These are phyloP conservation scores for Xylaria arbuscula DNA, from an alignment of 2,329 filamentous ascomycete species.

Conservation along the genomic window DNA sequence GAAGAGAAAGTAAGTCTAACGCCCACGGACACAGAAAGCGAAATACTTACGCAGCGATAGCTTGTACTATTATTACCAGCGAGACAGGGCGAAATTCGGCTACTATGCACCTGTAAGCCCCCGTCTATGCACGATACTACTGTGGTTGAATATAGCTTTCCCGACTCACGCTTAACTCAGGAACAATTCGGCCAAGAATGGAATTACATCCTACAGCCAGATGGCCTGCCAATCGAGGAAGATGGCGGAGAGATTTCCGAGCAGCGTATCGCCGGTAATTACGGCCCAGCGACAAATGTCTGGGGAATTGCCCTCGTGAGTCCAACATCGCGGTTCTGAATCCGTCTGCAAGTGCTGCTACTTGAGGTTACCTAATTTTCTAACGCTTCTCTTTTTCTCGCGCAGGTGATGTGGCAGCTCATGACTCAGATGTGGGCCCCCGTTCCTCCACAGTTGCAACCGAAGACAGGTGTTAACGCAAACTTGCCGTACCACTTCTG, in stretches of 20 bases:
- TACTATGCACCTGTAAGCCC: conserved; percentile 38
- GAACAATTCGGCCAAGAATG: conserved; percentile 45
- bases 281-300: conserved; percentile 38
- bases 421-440: conserved; percentile 33
- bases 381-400: neutral
- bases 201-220: conserved; percentile 32
- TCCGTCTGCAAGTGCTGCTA: neutral
- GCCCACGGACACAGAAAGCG: neutral
- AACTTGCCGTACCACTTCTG: conserved; percentile 26
- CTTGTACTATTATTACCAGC: conserved; percentile 28
- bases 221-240: neutral
- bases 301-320: conserved; percentile 42
- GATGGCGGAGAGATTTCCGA: conserved; percentile 38
- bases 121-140: neutral
- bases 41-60: conserved; percentile 21
- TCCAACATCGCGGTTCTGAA: neutral
- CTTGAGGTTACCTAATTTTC: neutral
- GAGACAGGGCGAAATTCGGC: conserved; percentile 26
- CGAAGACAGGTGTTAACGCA: neutral
- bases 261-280: conserved; percentile 39
- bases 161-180: conserved; percentile 3
- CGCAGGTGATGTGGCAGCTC: conserved; percentile 41
- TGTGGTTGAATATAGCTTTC: neutral
- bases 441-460: conserved; percentile 20
- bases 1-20: conserved; percentile 38